Evolutionary conservation across 495 filamentous ascomycete genomes (phyloP), one percentile per base, ranked within the genome.

Genomic region (Lophiotrema nucula): DNA sequence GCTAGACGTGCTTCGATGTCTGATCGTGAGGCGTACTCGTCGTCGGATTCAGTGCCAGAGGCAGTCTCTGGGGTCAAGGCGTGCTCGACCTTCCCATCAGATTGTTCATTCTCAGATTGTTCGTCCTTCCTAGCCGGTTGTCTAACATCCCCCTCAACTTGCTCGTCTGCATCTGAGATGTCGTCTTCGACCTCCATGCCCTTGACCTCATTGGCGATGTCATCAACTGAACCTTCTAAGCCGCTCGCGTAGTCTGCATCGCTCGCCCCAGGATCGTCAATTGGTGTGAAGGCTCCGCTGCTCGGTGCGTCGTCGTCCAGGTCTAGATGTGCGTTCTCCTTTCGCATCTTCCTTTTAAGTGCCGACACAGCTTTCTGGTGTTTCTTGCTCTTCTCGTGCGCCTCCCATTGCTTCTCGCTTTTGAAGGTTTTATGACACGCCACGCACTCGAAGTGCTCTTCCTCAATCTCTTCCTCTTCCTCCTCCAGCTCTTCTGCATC

Each of bases 301-400:
- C 63, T 64, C 1, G 42, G 28, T 5, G 53, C 47, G 26, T 70
- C 69, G 16, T 68, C 62, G 53, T 81, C 73, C 6, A 92, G 70
- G 47, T 83, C 73, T 4, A 90, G 67, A 26, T 70, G 70, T 43
- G 77, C 73, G 66, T 92, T 83, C 55, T 99, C 84, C 61, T 83
- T 81, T 61, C 76, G 79, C 92, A 99, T 97, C 70, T 92, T 84
- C 65, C 83, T 77, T 64, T 81, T 82, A 31, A 99, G 70, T 58
- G 89, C 81, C 57, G 89, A 83, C 4, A 96, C 80, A 2, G 88
- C 87, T 67, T 95, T 96, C 41, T 83, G 66, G 67, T 99, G 93
- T 69, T 97, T 97, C 68, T 95, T 97, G 75, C 91, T 96, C 72
- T 86, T 88, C 73, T 97, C 92, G 66, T 99, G 93, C n/a, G 88